Evolutionary conservation across 1,284 basidiomycete species (phyloP).

Genomic region (Heimioporus retisporus): DNA sequence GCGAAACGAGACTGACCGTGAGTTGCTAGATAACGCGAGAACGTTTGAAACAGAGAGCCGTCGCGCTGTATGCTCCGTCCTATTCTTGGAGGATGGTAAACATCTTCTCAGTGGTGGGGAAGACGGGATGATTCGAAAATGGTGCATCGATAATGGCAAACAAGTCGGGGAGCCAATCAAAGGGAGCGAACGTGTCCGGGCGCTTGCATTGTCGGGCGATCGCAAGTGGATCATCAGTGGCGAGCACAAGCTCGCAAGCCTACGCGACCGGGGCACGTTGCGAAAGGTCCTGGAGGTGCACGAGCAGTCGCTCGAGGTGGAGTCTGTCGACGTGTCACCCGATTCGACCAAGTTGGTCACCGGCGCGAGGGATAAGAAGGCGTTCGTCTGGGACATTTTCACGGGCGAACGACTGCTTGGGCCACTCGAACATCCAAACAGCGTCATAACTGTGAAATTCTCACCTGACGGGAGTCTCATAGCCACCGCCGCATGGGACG

Average conservation of each 20-base stretch:
- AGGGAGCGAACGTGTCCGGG: neutral
- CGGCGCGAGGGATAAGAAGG: neutral
- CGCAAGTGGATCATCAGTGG: slow-evolving; percentile 4
- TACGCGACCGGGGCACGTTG: neutral
- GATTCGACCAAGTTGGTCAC: neutral
- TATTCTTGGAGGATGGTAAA: slow-evolving; percentile 1
- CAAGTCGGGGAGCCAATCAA: neutral
- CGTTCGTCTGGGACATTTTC: neutral
- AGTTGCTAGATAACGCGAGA: neutral
- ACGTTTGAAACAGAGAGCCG: neutral
- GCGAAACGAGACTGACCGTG: no score
- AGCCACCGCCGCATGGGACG: neutral
- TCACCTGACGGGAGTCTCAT: neutral
- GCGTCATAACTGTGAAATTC: neutral
- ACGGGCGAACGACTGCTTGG: neutral
- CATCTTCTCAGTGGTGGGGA: neutral
- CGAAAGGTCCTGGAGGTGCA: neutral
- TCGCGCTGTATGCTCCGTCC: neutral
- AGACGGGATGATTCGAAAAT: neutral
- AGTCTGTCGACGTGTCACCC: neutral
- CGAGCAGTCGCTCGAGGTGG: neutral
- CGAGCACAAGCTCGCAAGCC: neutral
- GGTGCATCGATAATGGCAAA: neutral
- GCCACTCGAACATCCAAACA: neutral
- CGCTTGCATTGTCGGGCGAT: neutral